Evolutionary conservation across 345 rosid genomes (phyloP).

Genomic region (Erucastrum elatum): DNA sequence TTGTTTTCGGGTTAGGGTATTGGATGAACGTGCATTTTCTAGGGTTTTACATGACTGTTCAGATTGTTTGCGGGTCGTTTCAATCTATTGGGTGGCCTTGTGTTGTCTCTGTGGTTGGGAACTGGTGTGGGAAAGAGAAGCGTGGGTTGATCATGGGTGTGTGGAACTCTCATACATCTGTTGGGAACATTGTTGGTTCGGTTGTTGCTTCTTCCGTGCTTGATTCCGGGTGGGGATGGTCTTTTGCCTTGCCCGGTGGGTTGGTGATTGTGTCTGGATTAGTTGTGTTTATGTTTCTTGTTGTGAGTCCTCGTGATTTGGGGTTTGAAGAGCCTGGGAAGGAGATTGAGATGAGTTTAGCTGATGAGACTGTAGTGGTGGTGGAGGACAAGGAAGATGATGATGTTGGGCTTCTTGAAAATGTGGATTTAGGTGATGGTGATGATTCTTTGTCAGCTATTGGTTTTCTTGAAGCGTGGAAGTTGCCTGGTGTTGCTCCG

Average conservation of each 20-base stretch:
- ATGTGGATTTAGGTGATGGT: slow-evolving; percentile 33
- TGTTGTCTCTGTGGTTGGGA: slow-evolving; percentile 88
- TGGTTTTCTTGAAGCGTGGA: slow-evolving; percentile 88
- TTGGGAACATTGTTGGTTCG: slow-evolving; percentile 85
- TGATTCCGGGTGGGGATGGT: slow-evolving; percentile 98
- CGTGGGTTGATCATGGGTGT: slow-evolving; percentile 93
- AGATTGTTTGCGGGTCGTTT: slow-evolving; percentile 77
- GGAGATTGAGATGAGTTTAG: slow-evolving; percentile 56
- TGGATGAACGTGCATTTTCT: slow-evolving; percentile 72
- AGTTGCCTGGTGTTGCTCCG: slow-evolving; percentile 83
- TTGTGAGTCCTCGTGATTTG: slow-evolving; percentile 68
- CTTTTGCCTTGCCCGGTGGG: slow-evolving; percentile 74
- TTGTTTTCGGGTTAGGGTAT: slow-evolving; percentile 74
- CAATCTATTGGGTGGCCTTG: slow-evolving; percentile 99
- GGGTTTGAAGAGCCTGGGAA: slow-evolving; percentile 46
- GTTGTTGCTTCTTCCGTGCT: slow-evolving; percentile 71
- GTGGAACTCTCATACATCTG: slow-evolving; percentile 87
- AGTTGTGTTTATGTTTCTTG: slow-evolving; percentile 67
- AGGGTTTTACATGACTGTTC: slow-evolving; percentile 58
- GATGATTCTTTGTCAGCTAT: slow-evolving; percentile 47
- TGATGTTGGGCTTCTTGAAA: slow-evolving; percentile 61
- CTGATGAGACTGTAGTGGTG: slow-evolving; percentile 4
- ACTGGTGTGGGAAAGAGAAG: slow-evolving; percentile 89
- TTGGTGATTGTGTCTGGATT: slow-evolving; percentile 60
- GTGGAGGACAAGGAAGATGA: slow-evolving; percentile 42